phyloP scores from a whole-genome alignment of 2,329 filamentous ascomycete species.

The Thelonectria blattea region DNA sequence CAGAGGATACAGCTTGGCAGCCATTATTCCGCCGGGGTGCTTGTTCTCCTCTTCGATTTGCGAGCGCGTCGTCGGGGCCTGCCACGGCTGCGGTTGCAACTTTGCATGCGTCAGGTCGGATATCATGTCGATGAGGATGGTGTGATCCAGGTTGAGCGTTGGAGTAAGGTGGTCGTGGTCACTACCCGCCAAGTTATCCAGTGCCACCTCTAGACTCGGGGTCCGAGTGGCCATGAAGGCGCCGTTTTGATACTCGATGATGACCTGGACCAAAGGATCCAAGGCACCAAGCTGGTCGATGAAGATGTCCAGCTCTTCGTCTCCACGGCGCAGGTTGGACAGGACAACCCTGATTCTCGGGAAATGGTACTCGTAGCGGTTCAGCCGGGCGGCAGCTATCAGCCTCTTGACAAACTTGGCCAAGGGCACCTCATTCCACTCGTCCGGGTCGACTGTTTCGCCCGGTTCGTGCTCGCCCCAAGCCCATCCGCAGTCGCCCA shows the following conservation, averaged over 20 bases:
- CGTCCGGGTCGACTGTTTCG: slow-evolving; percentile 41
- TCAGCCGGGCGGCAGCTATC: slow-evolving; percentile 44
- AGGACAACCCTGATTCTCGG: slow-evolving; percentile 46
- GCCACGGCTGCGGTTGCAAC: slow-evolving; percentile 44
- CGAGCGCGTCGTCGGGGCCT: slow-evolving; percentile 40
- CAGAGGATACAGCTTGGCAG: slow-evolving; percentile 44
- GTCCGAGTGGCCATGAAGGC: slow-evolving; percentile 34
- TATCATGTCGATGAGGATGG: slow-evolving; percentile 48
- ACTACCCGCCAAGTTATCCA: slow-evolving; percentile 41
- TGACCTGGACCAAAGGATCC: slow-evolving; percentile 42
- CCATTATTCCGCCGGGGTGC: slow-evolving; percentile 41
- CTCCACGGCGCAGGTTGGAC: slow-evolving; percentile 40
- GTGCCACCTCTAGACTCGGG: slow-evolving; percentile 37
- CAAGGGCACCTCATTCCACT: slow-evolving; percentile 45
- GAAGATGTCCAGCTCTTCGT: slow-evolving; percentile 40
- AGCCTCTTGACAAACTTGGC: slow-evolving; percentile 43
- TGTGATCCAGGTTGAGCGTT: slow-evolving; percentile 50
- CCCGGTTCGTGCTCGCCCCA: slow-evolving; percentile 46
- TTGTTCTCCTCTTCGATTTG: slow-evolving; percentile 46
- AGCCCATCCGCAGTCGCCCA: slow-evolving; percentile 50
- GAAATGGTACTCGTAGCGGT: slow-evolving; percentile 46
- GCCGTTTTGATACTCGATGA: slow-evolving; percentile 40
- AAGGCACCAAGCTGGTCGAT: slow-evolving; percentile 41
- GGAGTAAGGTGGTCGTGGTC: slow-evolving; percentile 43
- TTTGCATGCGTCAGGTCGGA: slow-evolving; percentile 48